Conservation (phyloP, 306 rosid genomes). For the Quercus aquifolioides region DNA sequence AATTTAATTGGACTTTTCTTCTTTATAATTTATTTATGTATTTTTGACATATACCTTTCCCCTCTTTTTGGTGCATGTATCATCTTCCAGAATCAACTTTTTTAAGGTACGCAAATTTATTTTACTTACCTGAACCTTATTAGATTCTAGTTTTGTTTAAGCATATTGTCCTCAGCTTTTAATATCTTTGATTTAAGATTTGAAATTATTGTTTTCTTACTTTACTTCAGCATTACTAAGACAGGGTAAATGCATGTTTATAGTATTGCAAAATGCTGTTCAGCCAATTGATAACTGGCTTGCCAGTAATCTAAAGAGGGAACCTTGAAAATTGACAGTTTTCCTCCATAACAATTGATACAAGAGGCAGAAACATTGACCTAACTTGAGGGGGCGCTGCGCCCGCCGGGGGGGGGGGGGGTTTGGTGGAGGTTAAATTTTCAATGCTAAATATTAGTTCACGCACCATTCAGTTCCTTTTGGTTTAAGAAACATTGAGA, state of each 20-base stretch:
- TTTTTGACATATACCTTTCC: constrained; percentile 1
- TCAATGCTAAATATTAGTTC: background rate
- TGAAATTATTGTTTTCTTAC: background rate
- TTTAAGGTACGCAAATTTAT: constrained; percentile 60
- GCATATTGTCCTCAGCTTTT: background rate
- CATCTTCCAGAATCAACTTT: constrained; percentile 66
- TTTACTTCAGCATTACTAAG: background rate
- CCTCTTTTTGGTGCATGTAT: constrained; percentile 41
- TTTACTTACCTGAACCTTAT: background rate
- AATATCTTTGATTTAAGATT: background rate
- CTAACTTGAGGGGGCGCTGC: too few species aligned
- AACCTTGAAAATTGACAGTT: background rate
- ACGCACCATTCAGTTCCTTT: background rate
- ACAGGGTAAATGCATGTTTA: background rate
- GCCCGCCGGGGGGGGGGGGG: too few species aligned
- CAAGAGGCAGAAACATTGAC: background rate
- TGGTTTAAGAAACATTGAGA: background rate
- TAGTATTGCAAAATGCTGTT: background rate
- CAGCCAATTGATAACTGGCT: background rate
- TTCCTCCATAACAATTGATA: background rate
- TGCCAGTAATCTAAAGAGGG: background rate
- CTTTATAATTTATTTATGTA: background rate
- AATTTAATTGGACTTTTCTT: constrained; percentile 11
- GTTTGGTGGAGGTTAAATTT: background rate
- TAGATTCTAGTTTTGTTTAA: background rate